Evolutionary conservation across 345 rosid species (phyloP).

Genomic region (Streptanthus diversifolius): DNA sequence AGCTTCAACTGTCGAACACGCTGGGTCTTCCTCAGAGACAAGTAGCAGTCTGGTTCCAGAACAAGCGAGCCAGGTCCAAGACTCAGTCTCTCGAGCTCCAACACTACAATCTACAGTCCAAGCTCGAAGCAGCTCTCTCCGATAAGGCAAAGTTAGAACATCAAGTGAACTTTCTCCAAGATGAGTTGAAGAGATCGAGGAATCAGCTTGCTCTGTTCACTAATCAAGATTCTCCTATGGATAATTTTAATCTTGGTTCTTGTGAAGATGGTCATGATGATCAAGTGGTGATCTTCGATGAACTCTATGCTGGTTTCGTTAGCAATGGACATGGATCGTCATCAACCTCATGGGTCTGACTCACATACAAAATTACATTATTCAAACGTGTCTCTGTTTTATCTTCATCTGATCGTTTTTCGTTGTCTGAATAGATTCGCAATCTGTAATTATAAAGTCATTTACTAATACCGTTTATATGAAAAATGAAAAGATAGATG

Average conservation of each 20-base stretch:
- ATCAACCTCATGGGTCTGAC: constrained; percentile 40
- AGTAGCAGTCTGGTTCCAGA: constrained; percentile 93
- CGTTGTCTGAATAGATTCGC: background rate
- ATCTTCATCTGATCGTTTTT: background rate
- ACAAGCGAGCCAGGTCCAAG: constrained; percentile 89
- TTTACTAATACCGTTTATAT: background rate
- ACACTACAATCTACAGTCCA: constrained; percentile 46
- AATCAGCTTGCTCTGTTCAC: constrained; percentile 40
- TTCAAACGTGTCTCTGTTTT: background rate
- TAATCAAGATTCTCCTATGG: constrained; percentile 27
- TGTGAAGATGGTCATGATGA: constrained; percentile 33
- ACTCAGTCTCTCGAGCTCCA: constrained; percentile 74
- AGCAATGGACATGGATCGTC: constrained; percentile 47
- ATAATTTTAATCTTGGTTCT: constrained; percentile 34
- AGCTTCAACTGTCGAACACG: constrained; percentile 61
- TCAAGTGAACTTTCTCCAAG: constrained; percentile 59
- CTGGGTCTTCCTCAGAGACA: constrained; percentile 73
- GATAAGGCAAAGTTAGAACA: constrained; percentile 61
- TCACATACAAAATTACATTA: constrained; percentile 2
- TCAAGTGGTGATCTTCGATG: constrained; percentile 53
- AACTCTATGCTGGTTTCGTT: constrained; percentile 64
- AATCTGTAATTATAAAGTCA: background rate
- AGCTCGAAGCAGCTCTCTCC: constrained; percentile 49
- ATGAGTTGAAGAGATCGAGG: constrained; percentile 54
- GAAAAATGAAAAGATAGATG: background rate